Evolutionary conservation across 176 grass and related monocot genomes (phyloP).

Genomic region (Bothriochloa decipiens): DNA sequence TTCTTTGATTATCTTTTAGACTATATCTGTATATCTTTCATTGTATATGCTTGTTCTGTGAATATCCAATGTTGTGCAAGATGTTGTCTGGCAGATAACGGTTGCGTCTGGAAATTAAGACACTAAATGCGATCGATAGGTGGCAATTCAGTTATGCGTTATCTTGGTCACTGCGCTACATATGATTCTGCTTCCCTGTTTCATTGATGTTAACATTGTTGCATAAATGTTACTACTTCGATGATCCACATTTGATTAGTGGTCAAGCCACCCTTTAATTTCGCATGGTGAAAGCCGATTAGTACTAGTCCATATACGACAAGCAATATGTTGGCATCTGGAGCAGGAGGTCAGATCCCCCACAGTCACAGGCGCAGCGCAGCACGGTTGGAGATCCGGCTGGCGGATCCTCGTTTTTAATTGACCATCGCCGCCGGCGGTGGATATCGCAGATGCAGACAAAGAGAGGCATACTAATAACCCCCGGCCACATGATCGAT

Average conservation of each 20-base stretch:
- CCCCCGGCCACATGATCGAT: neutral
- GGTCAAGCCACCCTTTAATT: neutral
- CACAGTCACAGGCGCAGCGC: neutral
- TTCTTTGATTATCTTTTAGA: no score
- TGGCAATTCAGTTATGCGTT: conserved; percentile 28
- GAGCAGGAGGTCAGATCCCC: conserved; percentile 8
- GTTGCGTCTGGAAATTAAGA: conserved; percentile 28
- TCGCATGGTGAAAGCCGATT: neutral
- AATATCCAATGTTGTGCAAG: neutral
- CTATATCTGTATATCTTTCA: no score
- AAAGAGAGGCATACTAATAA: neutral
- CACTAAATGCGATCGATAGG: neutral
- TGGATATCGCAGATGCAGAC: neutral
- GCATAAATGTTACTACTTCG: neutral
- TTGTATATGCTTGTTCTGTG: no score
- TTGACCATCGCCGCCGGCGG: neutral
- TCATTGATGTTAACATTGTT: conserved; percentile 19
- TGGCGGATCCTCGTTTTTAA: conserved; percentile 5
- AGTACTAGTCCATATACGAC: neutral
- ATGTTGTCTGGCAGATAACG: conserved; percentile 35
- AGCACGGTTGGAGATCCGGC: conserved; percentile 11
- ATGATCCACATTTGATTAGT: neutral
- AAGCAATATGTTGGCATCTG: conserved; percentile 4
- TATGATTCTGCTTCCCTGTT: conserved; percentile 22
- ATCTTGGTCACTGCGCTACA: neutral